A percentile compares a stretch with the other conserved stretches of the same genome.
These are phyloP conservation scores for Hemileccinum impolitum DNA, from an alignment of 768 basidiomycete species.

Conservation along the genomic window DNA sequence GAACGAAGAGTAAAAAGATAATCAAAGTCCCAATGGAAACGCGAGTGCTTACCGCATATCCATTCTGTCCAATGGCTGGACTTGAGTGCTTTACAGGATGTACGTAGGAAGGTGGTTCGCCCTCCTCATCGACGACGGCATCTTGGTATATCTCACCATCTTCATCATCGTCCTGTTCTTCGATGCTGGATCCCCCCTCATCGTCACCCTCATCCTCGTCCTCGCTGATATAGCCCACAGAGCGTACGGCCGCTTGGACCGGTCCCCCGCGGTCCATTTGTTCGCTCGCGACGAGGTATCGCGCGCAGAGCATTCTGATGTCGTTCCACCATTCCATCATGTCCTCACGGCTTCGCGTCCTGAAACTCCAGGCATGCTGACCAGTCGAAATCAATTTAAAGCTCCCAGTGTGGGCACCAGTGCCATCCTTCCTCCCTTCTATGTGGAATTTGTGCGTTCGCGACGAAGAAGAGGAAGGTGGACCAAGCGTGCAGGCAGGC, in stretches of 20 bases:
- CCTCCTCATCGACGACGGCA: slow-evolving; percentile 38
- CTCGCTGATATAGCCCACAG: slow-evolving; percentile 84
- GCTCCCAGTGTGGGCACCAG: slow-evolving; percentile 56
- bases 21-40: not conserved
- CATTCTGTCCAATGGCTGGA: slow-evolving; percentile 48
- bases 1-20: not conserved
- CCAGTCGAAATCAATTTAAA: slow-evolving; percentile 39
- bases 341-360: slow-evolving; percentile 85
- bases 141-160: slow-evolving; percentile 48
- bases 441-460: slow-evolving; percentile 96
- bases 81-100: slow-evolving; percentile 40
- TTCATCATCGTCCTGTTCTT: slow-evolving; percentile 45
- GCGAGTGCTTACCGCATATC: slow-evolving; percentile 54
- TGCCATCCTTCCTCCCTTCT: slow-evolving; percentile 84
- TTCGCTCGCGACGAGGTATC: slow-evolving; percentile 93
- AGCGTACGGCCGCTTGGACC: slow-evolving; percentile 86
- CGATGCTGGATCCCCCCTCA: slow-evolving; percentile 57
- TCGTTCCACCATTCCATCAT: slow-evolving; percentile 99
- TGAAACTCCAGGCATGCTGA: slow-evolving; percentile 84
- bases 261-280: slow-evolving; percentile 90
- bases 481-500: slow-evolving; percentile 93
- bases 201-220: slow-evolving; percentile 60
- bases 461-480: slow-evolving; percentile 66
- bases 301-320: slow-evolving; percentile 85
- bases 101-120: slow-evolving; percentile 60